Evolutionary conservation across 192 early-diverging fungal genomes (phyloP), one percentile per base, ranked within the genome.

Genomic region (Rhizophagus prolifer): DNA sequence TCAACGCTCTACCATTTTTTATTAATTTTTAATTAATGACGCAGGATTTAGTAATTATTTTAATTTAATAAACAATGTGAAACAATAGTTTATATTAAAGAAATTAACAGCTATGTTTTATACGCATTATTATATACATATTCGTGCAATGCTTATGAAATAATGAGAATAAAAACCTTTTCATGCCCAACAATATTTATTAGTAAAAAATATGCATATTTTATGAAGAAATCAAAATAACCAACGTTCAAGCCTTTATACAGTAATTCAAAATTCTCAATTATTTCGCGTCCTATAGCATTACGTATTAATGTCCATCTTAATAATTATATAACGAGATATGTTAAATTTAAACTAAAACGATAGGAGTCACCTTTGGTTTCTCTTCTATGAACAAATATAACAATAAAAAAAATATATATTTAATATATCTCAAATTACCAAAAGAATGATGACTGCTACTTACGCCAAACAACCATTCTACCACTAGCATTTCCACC

Each of bases 401-500:
- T 38, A 16, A 47, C 9, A 14, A 47, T 19, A 19, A 54, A 54
- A 50, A 50, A 21, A 7, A 21, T 13, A 21, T 54, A n/a, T n/a
- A n/a, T 54, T 54, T 54, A 21, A 21, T 19, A 54, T 6, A 54
- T 54, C 21, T 21, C 16, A 54, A 54, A 21, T 54, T 34, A 7
- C 16, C 5, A 21, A 54, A 54, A 19, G 19, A 54, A 30, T 25
- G 9, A 13, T 26, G 4, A 25, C 6, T 30, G 16, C 3, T 25
- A 67, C 65, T 38, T 36, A 71, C 69, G 25, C 89, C 89, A 92
- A 28, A 85, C 83, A 3, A 85, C 83, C 82, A 89, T 84, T 66
- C 85, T 84, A 26, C 91, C 91, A 64, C 82, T 85, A 5, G 82
- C 88, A 83, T 87, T 90, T 21, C 87, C 90, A 63, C 82, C 75